Evolutionary conservation across 164 flowering plant genomes (phyloP), one percentile per base, ranked within the genome.

Genomic region (Brasenia schreberi): DNA sequence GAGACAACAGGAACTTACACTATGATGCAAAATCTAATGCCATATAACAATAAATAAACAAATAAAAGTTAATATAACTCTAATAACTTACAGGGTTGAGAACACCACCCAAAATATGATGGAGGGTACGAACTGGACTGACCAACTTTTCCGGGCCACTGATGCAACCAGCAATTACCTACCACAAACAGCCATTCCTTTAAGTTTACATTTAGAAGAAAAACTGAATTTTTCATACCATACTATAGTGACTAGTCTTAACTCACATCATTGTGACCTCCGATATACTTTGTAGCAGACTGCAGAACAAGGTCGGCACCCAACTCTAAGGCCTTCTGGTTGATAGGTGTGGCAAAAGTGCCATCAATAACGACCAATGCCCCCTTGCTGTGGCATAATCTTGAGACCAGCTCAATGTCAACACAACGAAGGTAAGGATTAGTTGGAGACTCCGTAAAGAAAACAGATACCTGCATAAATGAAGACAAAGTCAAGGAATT

Each of bases 381-480:
- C 66, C 99, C 97, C 73, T 87, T 86, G 27, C 71, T 76, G 70
- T 87, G 99, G 81, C 99, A 95, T 56, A 95, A 78, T 72, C 88
- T 82, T 66, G 99, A 89, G 61, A 95, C 96, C 79, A 87, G 68
- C 77, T 84, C 73, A 70, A 91, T 87, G 73, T 95, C 99, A 66
- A 95, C 88, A 74, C 96, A 89, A 73, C 97, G 83, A 59, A 95
- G 85, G 77, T 84, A 95, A 42, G 99, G 99, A 69, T 95, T 95
- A 39, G 99, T 95, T 59, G 99, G 99, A 67, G 97, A 91, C 76
- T 92, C 99, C 4, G 99, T 88, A 71, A 91, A 95, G 90, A 89
- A 95, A 66, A 95, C 90, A 27, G 85, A 70, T 27, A 89, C 97
- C 99, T 95, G 89, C 75, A 77, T 4, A 11, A 7, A 70, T 62